These are phyloP conservation scores for Lentinula sp. DNA, from an alignment of 768 basidiomycete genomes.

Conservation along the genomic window DNA sequence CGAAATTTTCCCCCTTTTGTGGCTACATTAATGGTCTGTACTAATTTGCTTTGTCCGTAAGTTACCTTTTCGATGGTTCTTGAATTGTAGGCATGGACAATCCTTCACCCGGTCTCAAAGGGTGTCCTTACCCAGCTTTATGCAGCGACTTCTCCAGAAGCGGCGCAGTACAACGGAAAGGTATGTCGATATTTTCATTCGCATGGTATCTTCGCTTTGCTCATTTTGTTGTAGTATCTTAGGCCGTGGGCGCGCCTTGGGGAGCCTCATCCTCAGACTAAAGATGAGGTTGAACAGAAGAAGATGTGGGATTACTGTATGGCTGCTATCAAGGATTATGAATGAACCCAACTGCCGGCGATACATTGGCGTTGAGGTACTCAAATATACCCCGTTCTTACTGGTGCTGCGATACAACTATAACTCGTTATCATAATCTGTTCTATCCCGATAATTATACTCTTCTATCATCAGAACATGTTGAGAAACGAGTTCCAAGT, in stretches of 20 bases:
- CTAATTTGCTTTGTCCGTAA: background rate
- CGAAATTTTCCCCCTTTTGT: slow-evolving; percentile 11
- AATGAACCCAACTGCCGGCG: background rate
- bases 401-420: too few species aligned
- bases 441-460: too few species aligned
- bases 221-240: background rate
- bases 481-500: background rate
- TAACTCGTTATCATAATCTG: too few species aligned
- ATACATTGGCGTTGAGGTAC: too few species aligned
- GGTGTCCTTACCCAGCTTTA: background rate
- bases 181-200: background rate
- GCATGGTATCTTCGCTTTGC: background rate
- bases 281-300: background rate
- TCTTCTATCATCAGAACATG: too few species aligned
- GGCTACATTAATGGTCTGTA: background rate
- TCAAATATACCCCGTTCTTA: too few species aligned
- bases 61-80: background rate
- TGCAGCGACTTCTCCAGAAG: background rate
- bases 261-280: background rate
- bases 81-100: background rate
- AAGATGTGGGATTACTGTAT: slow-evolving; percentile 3
- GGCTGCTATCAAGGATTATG: background rate
- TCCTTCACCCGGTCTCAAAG: background rate
- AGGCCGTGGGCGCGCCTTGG: background rate
- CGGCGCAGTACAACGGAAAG: background rate